Evolutionary conservation across 805 yeast genomes (phyloP), one percentile per base, ranked within the genome.

Genomic region (Danielozyma ontarioensis): DNA sequence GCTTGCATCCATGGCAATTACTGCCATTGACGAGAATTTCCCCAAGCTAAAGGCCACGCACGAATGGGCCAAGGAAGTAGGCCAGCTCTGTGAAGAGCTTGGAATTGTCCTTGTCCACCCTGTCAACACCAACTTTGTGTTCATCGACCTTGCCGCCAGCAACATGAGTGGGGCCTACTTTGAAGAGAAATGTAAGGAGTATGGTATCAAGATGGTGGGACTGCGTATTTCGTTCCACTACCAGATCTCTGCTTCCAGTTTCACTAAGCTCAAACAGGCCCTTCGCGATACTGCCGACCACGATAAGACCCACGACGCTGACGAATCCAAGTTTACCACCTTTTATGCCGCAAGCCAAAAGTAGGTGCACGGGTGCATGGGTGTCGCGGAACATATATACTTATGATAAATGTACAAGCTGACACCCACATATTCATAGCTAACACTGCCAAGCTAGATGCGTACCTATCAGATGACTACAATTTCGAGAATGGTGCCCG

Each of bases 111-210:
- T 66, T 34, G 58, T 45, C 29, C 56, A 57, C 33, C 70, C 70
- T 1, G 67, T 60, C 11, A 57, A 65, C 28, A 61, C 70, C 5
- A 65, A 60, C 47, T 62, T 66, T 36, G 68, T 66, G 4, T 66
- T 66, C 39, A 42, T 66, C 25, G 70, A 66, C 37, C 36, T 59
- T 14, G 40, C 43, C 17, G 54, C 52, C 6, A 57, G 51, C 37
- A 51, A 54, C 26, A 50, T 64, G 52, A 50, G 54, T 41, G 49
- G 48, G 3, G 45, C 45, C 7, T 44, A 44, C 21, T 50, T 63
- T 19, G 13, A 37, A 34, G 14, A 37, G 42, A 27, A 44, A 38
- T 31, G 51, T 44, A n/a, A 49, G 59, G 45, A 34, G 22, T 32
- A 45, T 26, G 34, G 35, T 19, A 32, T 46, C 25, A 45, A 39